These are phyloP conservation scores for Buddleja alternifolia DNA, from an alignment of 257 asterid genomes.

Conservation along the genomic window DNA sequence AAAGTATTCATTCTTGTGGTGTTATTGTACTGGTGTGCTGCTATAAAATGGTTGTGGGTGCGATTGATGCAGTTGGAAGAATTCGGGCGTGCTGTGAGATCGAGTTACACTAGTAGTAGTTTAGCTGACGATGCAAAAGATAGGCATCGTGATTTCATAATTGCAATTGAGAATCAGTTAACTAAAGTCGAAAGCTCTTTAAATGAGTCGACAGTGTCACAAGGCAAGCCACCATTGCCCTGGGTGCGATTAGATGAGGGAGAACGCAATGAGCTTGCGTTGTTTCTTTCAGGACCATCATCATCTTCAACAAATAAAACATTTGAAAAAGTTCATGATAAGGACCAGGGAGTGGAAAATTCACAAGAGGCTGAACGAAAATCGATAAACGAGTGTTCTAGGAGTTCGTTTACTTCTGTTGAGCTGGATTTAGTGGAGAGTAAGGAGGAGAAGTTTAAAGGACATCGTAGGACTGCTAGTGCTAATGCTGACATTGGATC, in stretches of 20 bases:
- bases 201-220: conserved; percentile 50
- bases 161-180: conserved; percentile 69
- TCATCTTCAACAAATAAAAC: conserved; percentile 34
- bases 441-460: conserved; percentile 53
- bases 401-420: conserved; percentile 56
- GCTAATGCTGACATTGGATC: conserved; percentile 86
- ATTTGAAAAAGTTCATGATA: conserved; percentile 32
- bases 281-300: conserved; percentile 72
- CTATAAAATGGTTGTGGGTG: conserved; percentile 18
- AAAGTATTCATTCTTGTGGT: neutral
- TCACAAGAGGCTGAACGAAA: conserved; percentile 37
- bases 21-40: neutral
- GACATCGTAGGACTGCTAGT: conserved; percentile 96
- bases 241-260: conserved; percentile 87
- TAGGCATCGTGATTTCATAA: conserved; percentile 68
- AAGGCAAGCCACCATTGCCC: conserved; percentile 86
- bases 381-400: conserved; percentile 38
- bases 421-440: conserved; percentile 52
- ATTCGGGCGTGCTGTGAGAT: conserved; percentile 81
- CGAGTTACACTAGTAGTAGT: conserved; percentile 51
- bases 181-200: conserved; percentile 63
- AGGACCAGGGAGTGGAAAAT: conserved; percentile 33
- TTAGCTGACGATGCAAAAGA: conserved; percentile 70
- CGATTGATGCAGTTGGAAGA: conserved; percentile 79
- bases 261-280: conserved; percentile 78